Evolutionary conservation across 2,329 filamentous ascomycete genomes (phyloP).

Genomic region (Diplodia mutila): DNA sequence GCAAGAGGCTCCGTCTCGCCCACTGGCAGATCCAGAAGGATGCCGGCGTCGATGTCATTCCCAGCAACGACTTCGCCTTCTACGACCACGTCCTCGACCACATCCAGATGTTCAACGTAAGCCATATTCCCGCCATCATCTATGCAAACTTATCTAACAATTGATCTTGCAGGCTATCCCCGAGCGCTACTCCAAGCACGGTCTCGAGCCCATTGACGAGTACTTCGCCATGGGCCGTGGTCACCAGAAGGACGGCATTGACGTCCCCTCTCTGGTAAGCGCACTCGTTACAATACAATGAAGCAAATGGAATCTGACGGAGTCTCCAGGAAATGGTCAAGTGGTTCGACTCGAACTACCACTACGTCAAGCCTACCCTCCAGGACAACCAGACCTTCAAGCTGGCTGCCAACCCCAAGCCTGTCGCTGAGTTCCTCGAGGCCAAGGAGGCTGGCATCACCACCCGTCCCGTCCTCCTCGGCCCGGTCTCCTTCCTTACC

Average conservation of each 20-base stretch:
- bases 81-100: constrained; percentile 98
- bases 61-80: constrained; percentile 99
- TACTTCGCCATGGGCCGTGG: constrained; percentile 99
- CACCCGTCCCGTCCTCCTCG: constrained; percentile 92
- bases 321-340: constrained; percentile 87
- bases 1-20: constrained; percentile 91
- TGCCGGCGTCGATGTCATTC: constrained; percentile 95
- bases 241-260: constrained; percentile 91
- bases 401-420: constrained; percentile 85
- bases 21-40: constrained; percentile 99
- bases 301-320: constrained; percentile 34
- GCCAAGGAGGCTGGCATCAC: constrained; percentile 94
- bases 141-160: constrained; percentile 28
- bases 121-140: constrained; percentile 36
- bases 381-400: constrained; percentile 97
- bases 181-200: constrained; percentile 89
- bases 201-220: constrained; percentile 86
- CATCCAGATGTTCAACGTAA: constrained; percentile 95
- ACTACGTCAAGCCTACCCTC: constrained; percentile 99
- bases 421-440: constrained; percentile 91
- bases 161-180: constrained; percentile 71
- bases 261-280: constrained; percentile 79
- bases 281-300: constrained; percentile 1
- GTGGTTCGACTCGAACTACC: constrained; percentile 99
- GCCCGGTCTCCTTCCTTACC: constrained; percentile 95